Conservation (phyloP, 1,284 basidiomycete genomes). For the Serendipita sp. region DNA sequence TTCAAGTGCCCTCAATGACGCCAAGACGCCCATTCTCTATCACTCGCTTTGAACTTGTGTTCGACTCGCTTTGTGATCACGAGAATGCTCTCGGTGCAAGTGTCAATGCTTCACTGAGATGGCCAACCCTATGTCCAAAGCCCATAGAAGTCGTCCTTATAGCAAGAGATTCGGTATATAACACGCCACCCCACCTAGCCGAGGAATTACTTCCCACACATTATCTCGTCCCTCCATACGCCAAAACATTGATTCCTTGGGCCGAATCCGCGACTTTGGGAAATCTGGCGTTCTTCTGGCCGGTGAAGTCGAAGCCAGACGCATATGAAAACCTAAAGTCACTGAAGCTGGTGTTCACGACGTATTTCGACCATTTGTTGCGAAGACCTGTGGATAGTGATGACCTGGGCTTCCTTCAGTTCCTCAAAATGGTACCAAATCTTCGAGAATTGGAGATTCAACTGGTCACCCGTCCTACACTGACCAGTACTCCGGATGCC, state of each 20-base stretch:
- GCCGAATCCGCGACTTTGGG: background rate
- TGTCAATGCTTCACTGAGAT: background rate
- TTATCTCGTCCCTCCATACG: background rate
- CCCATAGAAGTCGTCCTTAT: conserved; percentile 3
- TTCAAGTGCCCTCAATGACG: background rate
- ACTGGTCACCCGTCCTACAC: background rate
- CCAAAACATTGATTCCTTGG: background rate
- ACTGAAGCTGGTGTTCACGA: background rate
- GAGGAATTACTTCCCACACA: background rate
- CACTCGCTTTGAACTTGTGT: background rate
- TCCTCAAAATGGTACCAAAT: background rate
- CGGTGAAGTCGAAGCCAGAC: background rate
- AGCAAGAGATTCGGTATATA: background rate
- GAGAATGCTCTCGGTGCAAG: background rate
- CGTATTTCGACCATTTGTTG: background rate
- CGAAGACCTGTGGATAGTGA: background rate
- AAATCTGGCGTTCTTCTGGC: background rate
- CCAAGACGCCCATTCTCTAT: background rate
- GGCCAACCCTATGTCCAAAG: background rate
- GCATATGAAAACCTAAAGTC: background rate
- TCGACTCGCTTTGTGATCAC: background rate
- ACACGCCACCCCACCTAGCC: background rate
- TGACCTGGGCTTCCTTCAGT: background rate
- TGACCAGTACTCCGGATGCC: too few species aligned
- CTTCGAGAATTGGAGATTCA: background rate